Evolutionary conservation across 148 eudicot genomes (phyloP), one percentile per base, ranked within the genome.

Genomic region (Selenicereus undatus): DNA sequence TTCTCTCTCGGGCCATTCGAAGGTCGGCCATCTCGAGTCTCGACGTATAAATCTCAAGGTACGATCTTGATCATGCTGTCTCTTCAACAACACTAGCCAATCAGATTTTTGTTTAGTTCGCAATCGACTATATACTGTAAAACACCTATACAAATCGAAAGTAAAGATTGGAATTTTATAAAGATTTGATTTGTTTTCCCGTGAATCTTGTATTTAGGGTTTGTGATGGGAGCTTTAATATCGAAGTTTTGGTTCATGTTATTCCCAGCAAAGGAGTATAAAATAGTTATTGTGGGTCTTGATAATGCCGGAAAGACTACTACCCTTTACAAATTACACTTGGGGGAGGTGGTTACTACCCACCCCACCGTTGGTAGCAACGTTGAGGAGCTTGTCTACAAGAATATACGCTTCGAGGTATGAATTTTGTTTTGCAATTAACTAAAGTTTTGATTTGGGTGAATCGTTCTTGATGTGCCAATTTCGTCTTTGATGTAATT

Each of bases 331-430:
- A 96, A 96, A 87, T 83, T 94, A 73, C 99, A 96, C 83, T 83
- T 96, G 75, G 98, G 99, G 36, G 99, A 96, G 71, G 98, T 93
- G 58, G 99, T 93, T 65, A 92, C 99, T 39, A 96, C 99, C 24
- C 94, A 96, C 74, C 99, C 99, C n/a, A 96, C 99, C 3, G 99
- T 96, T 66, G 99, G 99, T 71, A 96, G 99, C 88, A 96, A 96
- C 76, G 99, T 96, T 17, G 99, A 96, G 87, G 98, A 93, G 85
- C 93, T 96, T 65, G 97, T 96, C 35, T 96, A 96, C 80, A 96
- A 96, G 84, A 96, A 96, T 74, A 96, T 96, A 20, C 92, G 99
- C 35, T 96, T 96, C 43, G 99, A 93, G 93, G 97, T 93, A 75
- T 29, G 71, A 7, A 66, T 27, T 27, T 43, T n/a, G 22, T 66